phyloP scores from a whole-genome alignment of 345 rosid genomes.

The Brassica napus region DNA sequence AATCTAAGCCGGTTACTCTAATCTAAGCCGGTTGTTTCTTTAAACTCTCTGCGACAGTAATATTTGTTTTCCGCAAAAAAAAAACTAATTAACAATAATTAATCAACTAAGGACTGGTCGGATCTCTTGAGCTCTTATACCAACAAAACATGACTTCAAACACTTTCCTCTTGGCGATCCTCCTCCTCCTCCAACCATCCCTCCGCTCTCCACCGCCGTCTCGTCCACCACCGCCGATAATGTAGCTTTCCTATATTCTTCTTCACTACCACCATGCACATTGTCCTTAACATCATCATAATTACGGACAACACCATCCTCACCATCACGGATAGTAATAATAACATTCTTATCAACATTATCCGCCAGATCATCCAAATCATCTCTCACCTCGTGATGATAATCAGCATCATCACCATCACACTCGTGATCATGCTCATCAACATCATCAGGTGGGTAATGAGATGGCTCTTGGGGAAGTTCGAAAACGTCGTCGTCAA shows the following conservation, averaged over 20 bases:
- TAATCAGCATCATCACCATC: not conserved
- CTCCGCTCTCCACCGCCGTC: conserved; percentile 25
- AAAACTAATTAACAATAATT: conserved; percentile 8
- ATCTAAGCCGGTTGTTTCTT: conserved; percentile 26
- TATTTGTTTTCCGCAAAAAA: conserved; percentile 6
- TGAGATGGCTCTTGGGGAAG: conserved; percentile 31
- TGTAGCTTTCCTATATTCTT: conserved; percentile 22
- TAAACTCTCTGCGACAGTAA: not conserved
- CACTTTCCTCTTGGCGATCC: conserved; percentile 46
- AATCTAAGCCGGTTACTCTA: conserved; percentile 25
- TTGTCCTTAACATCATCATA: conserved; percentile 23
- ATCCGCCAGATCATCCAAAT: conserved; percentile 21
- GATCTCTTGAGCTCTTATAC: conserved; percentile 34
- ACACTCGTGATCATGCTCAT: not conserved
- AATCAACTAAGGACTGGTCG: conserved; percentile 40
- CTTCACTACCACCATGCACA: conserved; percentile 35
- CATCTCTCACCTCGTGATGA: conserved; percentile 2
- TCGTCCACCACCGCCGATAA: conserved; percentile 26
- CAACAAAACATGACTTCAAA: conserved; percentile 41
- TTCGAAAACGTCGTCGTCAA: conserved; percentile 40
- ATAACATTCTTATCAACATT: not conserved
- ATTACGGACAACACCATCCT: not conserved
- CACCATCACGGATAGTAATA: not conserved
- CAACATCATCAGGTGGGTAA: conserved; percentile 21
- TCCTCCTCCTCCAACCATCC: conserved; percentile 37